phyloP scores from a whole-genome alignment of 352 stramenopile species.

The Globisporangium barbulae region DNA sequence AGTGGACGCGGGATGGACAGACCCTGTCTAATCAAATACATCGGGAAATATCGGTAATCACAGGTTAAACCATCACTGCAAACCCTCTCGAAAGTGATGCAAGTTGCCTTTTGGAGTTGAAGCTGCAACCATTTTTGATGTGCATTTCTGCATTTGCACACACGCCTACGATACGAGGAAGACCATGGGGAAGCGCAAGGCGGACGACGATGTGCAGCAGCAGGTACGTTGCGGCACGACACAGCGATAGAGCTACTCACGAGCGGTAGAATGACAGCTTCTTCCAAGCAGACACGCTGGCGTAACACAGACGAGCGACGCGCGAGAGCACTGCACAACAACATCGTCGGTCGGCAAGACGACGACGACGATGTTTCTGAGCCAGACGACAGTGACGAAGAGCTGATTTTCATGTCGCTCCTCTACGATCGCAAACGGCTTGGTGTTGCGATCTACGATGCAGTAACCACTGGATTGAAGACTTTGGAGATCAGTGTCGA shows the following conservation, averaged over 20 bases:
- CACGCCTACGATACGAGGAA: neutral
- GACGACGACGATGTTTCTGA: conserved; percentile 8
- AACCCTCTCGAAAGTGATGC: conserved; percentile 6
- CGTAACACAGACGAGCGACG: conserved; percentile 1
- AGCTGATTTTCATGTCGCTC: conserved; percentile 67
- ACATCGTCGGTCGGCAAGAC: neutral
- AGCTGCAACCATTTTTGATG: conserved; percentile 12
- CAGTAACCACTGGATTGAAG: conserved; percentile 55
- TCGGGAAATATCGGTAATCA: neutral
- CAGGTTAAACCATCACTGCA: conserved; percentile 7
- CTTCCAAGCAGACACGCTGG: neutral
- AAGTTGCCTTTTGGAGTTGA: conserved; percentile 5
- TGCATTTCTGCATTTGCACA: conserved; percentile 9
- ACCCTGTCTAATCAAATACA: conserved; percentile 19
- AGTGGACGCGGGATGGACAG: conserved; percentile 7
- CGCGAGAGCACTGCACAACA: neutral
- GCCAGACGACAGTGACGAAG: conserved; percentile 35
- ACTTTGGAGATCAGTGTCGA: conserved; percentile 50
- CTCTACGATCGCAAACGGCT: conserved; percentile 65
- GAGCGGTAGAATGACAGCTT: neutral
- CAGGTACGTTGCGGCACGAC: neutral
- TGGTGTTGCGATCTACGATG: conserved; percentile 76
- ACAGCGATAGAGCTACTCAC: conserved; percentile 12
- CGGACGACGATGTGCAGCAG: neutral
- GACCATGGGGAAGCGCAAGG: conserved; percentile 18